These are phyloP conservation scores for Eruca vesicaria DNA, from an alignment of 441 rosid genomes.

Conservation along the genomic window DNA sequence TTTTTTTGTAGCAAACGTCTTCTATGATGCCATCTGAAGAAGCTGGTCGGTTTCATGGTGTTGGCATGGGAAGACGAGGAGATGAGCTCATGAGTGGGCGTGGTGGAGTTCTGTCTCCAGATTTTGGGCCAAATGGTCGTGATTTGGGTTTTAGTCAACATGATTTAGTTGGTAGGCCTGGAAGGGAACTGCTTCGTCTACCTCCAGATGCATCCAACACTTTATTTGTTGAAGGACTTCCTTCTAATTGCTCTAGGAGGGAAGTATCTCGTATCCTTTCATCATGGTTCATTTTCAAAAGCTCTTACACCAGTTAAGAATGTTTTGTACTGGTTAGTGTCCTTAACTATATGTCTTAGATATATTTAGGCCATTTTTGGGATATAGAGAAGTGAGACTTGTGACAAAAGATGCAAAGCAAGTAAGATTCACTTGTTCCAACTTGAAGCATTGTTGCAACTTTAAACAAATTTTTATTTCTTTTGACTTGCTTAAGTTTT, in stretches of 20 bases:
- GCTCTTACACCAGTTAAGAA: background rate
- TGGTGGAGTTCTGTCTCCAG: slow-evolving; percentile 45
- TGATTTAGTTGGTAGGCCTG: slow-evolving; percentile 44
- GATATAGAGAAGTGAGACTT: slow-evolving; percentile 76
- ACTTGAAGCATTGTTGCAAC: background rate
- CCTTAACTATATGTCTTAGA: slow-evolving; percentile 49
- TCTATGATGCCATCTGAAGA: slow-evolving; percentile 53
- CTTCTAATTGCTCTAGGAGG: slow-evolving; percentile 66
- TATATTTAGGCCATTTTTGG: slow-evolving; percentile 82
- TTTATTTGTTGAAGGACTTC: slow-evolving; percentile 77
- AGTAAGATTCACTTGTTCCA: slow-evolving; percentile 38
- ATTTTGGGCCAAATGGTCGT: slow-evolving; percentile 49
- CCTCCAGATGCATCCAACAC: slow-evolving; percentile 82
- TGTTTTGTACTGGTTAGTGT: slow-evolving; percentile 14
- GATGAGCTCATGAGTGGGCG: slow-evolving; percentile 47
- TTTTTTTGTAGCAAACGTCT: slow-evolving; percentile 59
- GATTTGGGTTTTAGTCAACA: slow-evolving; percentile 39
- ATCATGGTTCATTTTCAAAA: slow-evolving; percentile 3
- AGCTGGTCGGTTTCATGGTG: slow-evolving; percentile 42
- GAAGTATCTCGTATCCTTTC: slow-evolving; percentile 91
- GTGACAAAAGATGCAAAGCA: slow-evolving; percentile 74
- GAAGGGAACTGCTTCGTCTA: slow-evolving; percentile 48
- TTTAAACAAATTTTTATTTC: background rate
- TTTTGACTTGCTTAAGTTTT: background rate
- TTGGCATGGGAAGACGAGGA: slow-evolving; percentile 42